Evolutionary conservation across 2,329 filamentous ascomycete genomes (phyloP), one percentile per base, ranked within the genome.

Genomic region (Lojkania enalia): DNA sequence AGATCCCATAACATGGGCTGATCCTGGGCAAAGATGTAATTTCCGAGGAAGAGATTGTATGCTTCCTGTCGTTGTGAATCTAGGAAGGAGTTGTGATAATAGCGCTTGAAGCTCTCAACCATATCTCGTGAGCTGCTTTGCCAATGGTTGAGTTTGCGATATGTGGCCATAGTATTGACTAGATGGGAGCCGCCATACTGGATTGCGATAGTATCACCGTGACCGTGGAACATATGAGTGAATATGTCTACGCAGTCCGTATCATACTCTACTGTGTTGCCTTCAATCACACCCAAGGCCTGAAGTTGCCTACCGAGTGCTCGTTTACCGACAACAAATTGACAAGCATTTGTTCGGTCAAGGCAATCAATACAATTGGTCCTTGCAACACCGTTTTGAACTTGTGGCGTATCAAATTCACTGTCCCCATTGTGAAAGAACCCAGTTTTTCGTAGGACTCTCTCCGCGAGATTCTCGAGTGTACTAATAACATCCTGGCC

Each of bases 121-220:
- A 99, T 97, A 69, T 99, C 94, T 55, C 94, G 82, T 2, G 92
- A 96, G 68, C 96, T 90, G 59, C 90, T 96, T 18, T 90, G 95
- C 94, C 94, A 99, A 67, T 97, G 92, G 57, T 97, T 97, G 67
- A 96, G 95, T 72, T 97, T 97, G 45, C 94, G 87, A 69, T 99
- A 99, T 3, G 94, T 99, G 55, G 95, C 91, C 91, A 99, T 97
- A 0, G 94, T 99, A 67, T 99, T 99, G 59, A 99, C 94, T 0
- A 99, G 80, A 69, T 99, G 94, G 2, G 91, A 97, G 7, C 94
- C 94, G 44, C 94, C 94, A 59, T 99, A 99, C 67, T 99, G 94
- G 42, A 97, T 87, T 1, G 94, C 94, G 61, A 99, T 97, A 3
- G 91, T 96, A 69, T 99, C 94, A 45, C 94, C 94, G 64, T 99